A percentile compares a stretch with the other conserved stretches of the same genome.
These are phyloP conservation scores for Suillus bovinus DNA, from an alignment of 768 basidiomycete species.

Conservation along the genomic window DNA sequence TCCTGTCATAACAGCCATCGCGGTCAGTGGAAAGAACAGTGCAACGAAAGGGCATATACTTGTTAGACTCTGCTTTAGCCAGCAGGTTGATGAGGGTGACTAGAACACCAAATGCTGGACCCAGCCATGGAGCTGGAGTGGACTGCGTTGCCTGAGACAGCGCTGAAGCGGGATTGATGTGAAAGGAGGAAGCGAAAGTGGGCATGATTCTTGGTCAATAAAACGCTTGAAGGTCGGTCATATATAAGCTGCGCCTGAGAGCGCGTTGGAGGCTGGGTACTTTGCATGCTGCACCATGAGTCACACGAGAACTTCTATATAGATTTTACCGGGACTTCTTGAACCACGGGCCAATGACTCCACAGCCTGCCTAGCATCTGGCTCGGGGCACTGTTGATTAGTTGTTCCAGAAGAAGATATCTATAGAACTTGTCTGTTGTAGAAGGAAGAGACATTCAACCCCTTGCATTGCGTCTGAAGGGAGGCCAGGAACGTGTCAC, in stretches of 20 bases:
- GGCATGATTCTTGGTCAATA: background rate
- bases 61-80: conserved; percentile 49
- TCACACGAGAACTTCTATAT: background rate
- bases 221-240: background rate
- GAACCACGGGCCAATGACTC: background rate
- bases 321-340: background rate
- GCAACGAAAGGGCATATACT: conserved; percentile 29
- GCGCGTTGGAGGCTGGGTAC: background rate
- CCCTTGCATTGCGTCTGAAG: background rate
- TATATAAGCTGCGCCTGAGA: background rate
- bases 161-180: background rate
- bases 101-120: conserved; percentile 41
- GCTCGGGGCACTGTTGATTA: background rate
- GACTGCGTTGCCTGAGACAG: conserved; percentile 38
- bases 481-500: background rate
- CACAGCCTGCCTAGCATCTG: background rate
- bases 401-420: background rate
- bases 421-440: background rate
- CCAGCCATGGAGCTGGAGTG: conserved; percentile 48
- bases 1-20: conserved; percentile 30
- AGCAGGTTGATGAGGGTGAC: conserved; percentile 47
- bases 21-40: background rate
- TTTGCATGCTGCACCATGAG: background rate
- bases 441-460: background rate
- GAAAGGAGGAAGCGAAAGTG: background rate